A percentile compares a stretch with the other conserved stretches of the same genome.
These are phyloP conservation scores for Forsythia suspensa DNA, from an alignment of 257 asterid species.

Conservation along the genomic window DNA sequence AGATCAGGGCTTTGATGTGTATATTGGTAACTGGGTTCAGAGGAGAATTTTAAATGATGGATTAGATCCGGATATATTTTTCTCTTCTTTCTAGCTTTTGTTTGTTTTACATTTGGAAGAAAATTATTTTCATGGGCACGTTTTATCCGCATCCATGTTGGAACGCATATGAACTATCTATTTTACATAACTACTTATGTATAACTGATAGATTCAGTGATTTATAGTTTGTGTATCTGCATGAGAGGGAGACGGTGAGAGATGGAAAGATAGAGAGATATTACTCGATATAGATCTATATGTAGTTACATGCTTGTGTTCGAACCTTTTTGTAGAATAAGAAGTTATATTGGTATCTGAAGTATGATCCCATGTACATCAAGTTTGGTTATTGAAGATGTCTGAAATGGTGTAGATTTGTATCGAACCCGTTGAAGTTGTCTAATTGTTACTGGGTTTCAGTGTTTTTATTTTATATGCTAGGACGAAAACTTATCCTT, in stretches of 20 bases:
- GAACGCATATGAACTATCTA: background rate
- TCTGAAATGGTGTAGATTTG: background rate
- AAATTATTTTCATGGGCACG: background rate
- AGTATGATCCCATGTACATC: background rate
- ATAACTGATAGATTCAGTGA: background rate
- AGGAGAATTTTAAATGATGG: background rate
- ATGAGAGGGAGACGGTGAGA: background rate
- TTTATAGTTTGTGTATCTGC: background rate
- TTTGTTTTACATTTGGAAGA: background rate
- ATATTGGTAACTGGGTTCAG: conserved; percentile 1
- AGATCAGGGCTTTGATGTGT: background rate
- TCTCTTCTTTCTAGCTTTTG: background rate
- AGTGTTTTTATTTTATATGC: background rate
- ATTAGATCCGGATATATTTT: background rate
- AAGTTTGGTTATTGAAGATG: background rate
- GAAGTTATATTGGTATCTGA: background rate
- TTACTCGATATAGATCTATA: background rate
- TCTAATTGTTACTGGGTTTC: background rate
- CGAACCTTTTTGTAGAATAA: too few relatives aligned
- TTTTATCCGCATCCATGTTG: background rate
- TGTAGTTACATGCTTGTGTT: background rate
- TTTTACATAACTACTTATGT: background rate
- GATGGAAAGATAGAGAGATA: background rate
- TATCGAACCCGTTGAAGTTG: background rate
- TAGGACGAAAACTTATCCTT: background rate